Evolutionary conservation across 129 eudicot species (phyloP), one percentile per base, ranked within the genome.

Genomic region (Artemisia annua): DNA sequence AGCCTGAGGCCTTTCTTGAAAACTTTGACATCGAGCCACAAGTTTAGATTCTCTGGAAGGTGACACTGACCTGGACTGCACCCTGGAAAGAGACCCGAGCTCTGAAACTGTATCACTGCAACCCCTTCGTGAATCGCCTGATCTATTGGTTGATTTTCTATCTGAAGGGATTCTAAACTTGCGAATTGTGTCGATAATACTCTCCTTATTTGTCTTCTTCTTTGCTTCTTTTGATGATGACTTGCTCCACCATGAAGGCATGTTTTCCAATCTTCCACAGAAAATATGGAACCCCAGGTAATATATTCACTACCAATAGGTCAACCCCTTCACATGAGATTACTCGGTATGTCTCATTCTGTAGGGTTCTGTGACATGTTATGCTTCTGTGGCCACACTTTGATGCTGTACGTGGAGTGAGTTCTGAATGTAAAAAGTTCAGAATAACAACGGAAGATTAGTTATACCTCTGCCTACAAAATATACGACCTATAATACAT

Each of bases 241-340:
- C 82, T 81, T 87, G 43, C 90, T 82, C 96, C 97, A 90, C 97
- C 99, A 94, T 76, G 93, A 79, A 78, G 87, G 97, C 97, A 94
- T 94, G 71, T 72, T 90, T 81, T 56, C 79, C 67, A 71, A 69
- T 69, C 32, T 68, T 66, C 14, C 67, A 76, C 13, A 77, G 57
- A 76, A 48, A n/a, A 59, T 74, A 46, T 15, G 18, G 32, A 55
- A 52, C 20, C 50, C 67, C 8, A 57, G 63, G 57, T 62, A 19
- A 64, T 51, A 64, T 51, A 73, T 52, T 70, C 57, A 49, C 59
- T 4, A 32, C 24, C 71, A 64, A 64, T 78, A 3, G 5, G 30
- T 57, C 46, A 44, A 64, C 53, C 28, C 48, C 69, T 48, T 69
- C 65, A 81, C 85, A 85, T 75, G 86, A 70, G 76, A 68, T 63